Evolutionary conservation across 2,329 filamentous ascomycete species (phyloP), one percentile per base, ranked within the genome.

Genomic region (Fusarium heterosporum): DNA sequence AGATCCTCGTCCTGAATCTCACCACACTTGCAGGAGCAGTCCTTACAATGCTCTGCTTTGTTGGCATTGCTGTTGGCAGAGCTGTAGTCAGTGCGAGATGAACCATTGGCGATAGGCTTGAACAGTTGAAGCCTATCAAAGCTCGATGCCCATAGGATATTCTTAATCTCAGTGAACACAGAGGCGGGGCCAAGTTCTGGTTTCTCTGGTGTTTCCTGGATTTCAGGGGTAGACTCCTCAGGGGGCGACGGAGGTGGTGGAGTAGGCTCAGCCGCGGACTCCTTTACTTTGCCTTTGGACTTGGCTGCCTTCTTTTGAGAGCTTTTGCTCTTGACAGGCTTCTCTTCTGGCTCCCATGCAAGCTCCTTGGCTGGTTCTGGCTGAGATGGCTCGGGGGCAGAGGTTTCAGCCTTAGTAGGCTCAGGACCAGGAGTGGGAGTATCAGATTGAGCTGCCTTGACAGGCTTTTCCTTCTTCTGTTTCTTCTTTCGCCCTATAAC

Each of bases 401-500:
- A 30, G n/a, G 38, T 17, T n/a, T 71, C 66, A 6, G 60, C 52
- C 41, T 70, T 68, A 19, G 14, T 41, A n/a, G 72, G 52, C 22
- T 66, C 53, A 14, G 52, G 52, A n/a, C 34, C 14, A 13, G 63
- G 52, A 19, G 61, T 39, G 16, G 57, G 39, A 16, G 64, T 8
- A 16, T 52, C 56, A 32, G 70, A 10, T 16, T 65, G 61, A 13
- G 51, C 8, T 17, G 69, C 52, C 41, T 77, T 77, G 9, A 54
- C 32, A 14, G 77, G 76, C 71, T 87, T 89, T 71, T 90, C 88
- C 78, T 93, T 95, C 82, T 92, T 93, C 75, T 92, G 87, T 80
- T 95, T 96, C 83, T 93, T 95, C 82, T 93, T 93, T 51, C 92
- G 87, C 32, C 91, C 91, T 47, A 93, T 76, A 39, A 96, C 90